Percentiles rank a stretch among this genome's conserved stretches.
Evolutionary conservation across 1,284 basidiomycete species (phyloP).

Genomic region (Ceratobasidium sp.): DNA sequence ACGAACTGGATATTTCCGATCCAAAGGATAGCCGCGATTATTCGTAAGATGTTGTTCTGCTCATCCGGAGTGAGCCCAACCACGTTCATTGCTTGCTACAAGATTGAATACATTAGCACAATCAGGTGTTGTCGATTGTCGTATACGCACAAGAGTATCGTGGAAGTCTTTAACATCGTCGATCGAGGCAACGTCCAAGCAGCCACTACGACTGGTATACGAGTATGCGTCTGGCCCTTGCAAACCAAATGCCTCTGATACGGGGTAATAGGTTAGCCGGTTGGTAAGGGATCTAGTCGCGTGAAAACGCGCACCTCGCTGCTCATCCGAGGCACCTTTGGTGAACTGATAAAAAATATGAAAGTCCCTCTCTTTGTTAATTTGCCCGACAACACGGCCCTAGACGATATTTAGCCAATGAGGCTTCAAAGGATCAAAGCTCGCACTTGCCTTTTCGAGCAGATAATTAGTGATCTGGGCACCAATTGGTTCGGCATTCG

Average conservation of each 20-base stretch:
- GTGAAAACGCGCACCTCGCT: slow-evolving; percentile 71
- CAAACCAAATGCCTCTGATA: slow-evolving; percentile 88
- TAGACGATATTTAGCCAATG: neutral
- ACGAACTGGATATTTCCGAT: slow-evolving; percentile 92
- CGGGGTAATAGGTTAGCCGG: slow-evolving; percentile 13
- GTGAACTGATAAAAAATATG: slow-evolving; percentile 99
- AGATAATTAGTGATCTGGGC: slow-evolving; percentile 99
- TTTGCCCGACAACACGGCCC: slow-evolving; percentile 95
- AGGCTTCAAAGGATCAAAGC: neutral
- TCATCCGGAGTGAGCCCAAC: slow-evolving; percentile 87
- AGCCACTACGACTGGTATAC: slow-evolving; percentile 91
- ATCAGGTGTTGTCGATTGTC: neutral
- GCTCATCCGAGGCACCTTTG: slow-evolving; percentile 87
- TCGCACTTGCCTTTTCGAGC: slow-evolving; percentile 75
- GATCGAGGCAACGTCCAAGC: slow-evolving; percentile 90
- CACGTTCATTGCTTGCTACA: slow-evolving; percentile 88
- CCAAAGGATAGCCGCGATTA: slow-evolving; percentile 94
- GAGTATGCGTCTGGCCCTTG: slow-evolving; percentile 96
- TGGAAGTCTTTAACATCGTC: slow-evolving; percentile 87
- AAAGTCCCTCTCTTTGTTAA: slow-evolving; percentile 96
- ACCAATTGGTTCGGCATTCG: slow-evolving; percentile 90
- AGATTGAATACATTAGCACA: neutral
- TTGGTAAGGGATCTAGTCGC: neutral
- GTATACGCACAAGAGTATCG: slow-evolving; percentile 79
- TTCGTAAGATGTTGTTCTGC: slow-evolving; percentile 92